These are phyloP conservation scores for Phalaenopsis equestris DNA, from an alignment of 106 monocot species.

Conservation along the genomic window DNA sequence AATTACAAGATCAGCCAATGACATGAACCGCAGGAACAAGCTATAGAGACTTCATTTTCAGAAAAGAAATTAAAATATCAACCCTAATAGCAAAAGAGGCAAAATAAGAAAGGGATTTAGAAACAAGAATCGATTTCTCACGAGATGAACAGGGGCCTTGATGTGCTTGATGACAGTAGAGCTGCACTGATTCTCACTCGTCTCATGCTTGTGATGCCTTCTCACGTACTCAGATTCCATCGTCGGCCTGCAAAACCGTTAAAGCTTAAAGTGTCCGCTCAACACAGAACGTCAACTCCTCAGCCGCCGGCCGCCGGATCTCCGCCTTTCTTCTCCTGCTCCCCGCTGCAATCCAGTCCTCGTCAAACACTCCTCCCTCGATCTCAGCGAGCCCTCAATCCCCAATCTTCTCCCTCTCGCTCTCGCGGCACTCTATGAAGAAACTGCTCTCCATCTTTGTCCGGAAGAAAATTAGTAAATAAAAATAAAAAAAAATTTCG, in stretches of 20 bases:
- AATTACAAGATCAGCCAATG: no score
- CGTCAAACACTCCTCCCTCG: no score
- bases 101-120: background rate
- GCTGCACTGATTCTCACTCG: slow-evolving; percentile 38
- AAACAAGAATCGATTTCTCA: background rate
- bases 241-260: background rate
- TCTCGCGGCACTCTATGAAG: no score
- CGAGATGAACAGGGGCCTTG: slow-evolving; percentile 45
- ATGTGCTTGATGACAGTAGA: slow-evolving; percentile 43
- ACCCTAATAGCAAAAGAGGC: background rate
- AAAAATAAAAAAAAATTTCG: no score
- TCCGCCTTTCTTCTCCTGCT: background rate
- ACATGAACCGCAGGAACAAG: no score
- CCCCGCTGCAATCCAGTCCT: background rate
- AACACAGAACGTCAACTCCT: background rate
- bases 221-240: slow-evolving; percentile 34
- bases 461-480: no score
- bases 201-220: slow-evolving; percentile 32
- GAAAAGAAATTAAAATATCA: background rate
- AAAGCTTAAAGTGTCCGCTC: background rate
- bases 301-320: background rate
- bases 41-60: no score
- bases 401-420: no score
- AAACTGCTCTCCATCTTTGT: no score
- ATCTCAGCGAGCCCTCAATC: no score